phyloP scores from a whole-genome alignment of 202 grass and related monocot genomes.

The Tripidium arundinaceum region DNA sequence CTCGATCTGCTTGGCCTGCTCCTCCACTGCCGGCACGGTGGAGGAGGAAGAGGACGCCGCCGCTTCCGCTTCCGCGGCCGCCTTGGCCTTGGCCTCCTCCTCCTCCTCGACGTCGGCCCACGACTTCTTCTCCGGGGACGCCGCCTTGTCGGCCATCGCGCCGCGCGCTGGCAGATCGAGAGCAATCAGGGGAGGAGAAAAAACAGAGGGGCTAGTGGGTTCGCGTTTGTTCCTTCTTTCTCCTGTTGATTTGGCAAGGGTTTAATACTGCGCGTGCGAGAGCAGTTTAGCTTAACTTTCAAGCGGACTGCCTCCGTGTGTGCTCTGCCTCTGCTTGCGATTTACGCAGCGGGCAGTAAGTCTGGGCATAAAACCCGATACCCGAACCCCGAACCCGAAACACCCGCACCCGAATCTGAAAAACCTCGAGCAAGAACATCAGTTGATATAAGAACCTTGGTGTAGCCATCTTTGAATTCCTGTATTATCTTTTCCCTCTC shows the following conservation, averaged over 20 bases:
- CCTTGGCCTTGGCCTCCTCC: slow-evolving; percentile 55
- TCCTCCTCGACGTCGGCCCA: slow-evolving; percentile 82
- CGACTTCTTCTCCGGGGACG: slow-evolving; percentile 63
- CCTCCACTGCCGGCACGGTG: slow-evolving; percentile 12
- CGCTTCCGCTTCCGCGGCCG: not conserved
- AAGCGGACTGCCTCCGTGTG: not conserved
- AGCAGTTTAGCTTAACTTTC: slow-evolving; percentile 32
- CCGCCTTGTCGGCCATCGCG: slow-evolving; percentile 45
- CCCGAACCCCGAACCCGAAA: too few species aligned
- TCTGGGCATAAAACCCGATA: too few species aligned
- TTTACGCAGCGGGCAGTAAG: slow-evolving; percentile 10
- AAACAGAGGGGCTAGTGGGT: not conserved
- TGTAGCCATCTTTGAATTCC: slow-evolving; percentile 97
- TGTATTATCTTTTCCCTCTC: slow-evolving; percentile 85
- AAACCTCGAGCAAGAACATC: slow-evolving; percentile 86
- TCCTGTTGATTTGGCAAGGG: not conserved
- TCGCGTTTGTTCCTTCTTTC: not conserved
- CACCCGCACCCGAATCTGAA: too few species aligned
- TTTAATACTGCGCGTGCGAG: too few species aligned
- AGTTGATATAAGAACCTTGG: slow-evolving; percentile 93
- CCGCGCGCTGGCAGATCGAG: slow-evolving; percentile 17
- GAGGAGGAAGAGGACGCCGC: not conserved
- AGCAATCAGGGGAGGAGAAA: not conserved
- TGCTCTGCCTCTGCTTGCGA: slow-evolving; percentile 28
- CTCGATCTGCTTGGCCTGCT: slow-evolving; percentile 69